Conservation (phyloP, 1,284 basidiomycete species). For the Taiwanofungus camphoratus region DNA sequence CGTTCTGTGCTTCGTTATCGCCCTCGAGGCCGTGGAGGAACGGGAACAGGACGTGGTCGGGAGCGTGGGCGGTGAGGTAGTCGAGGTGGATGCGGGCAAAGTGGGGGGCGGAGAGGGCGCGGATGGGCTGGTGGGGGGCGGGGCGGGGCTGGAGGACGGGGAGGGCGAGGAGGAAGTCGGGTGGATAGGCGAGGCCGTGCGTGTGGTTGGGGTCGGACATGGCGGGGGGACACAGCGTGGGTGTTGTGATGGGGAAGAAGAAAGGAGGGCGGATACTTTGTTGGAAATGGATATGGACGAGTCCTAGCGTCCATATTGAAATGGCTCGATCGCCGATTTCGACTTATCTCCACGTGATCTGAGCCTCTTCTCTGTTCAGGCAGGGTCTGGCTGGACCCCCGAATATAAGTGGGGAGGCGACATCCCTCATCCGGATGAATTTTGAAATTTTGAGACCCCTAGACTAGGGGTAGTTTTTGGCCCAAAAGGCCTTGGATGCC, state of each 20-base stretch:
- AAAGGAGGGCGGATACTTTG: conserved; percentile 2
- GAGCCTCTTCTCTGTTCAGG: neutral
- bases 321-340: conserved; percentile 2
- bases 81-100: conserved; percentile 59
- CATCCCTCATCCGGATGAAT: no score
- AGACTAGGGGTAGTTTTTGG: neutral
- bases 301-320: conserved; percentile 1
- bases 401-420: neutral
- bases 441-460: no score
- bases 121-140: conserved; percentile 36
- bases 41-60: conserved; percentile 75
- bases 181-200: conserved; percentile 42
- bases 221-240: conserved; percentile 6
- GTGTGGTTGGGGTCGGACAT: conserved; percentile 12
- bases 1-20: conserved; percentile 68
- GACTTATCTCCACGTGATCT: conserved; percentile 10
- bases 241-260: conserved; percentile 1
- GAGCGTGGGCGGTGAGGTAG: conserved; percentile 63
- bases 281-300: conserved; percentile 1
- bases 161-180: conserved; percentile 33
- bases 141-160: conserved; percentile 34
- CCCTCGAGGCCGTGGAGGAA: conserved; percentile 82
- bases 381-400: neutral
- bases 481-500: conserved; percentile 1
- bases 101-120: conserved; percentile 46